Evolutionary conservation across 371 early-diverging fungal genomes (phyloP).

Genomic region (Zychaea mexicana): DNA sequence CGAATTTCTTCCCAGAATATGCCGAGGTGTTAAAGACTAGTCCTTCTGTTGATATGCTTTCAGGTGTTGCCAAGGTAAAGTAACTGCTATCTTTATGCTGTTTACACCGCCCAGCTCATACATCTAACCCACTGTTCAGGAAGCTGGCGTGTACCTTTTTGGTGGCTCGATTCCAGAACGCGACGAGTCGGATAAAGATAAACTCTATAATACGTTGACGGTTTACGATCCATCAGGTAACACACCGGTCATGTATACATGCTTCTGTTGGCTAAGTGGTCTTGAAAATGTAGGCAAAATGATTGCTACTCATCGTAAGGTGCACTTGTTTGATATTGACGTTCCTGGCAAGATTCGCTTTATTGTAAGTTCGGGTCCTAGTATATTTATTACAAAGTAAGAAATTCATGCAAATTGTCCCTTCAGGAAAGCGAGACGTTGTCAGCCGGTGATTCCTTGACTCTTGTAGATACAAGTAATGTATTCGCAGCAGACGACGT

Average conservation of each 20-base stretch:
- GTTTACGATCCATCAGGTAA: slow-evolving; percentile 81
- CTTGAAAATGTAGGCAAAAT: slow-evolving; percentile 30
- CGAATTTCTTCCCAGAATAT: slow-evolving; percentile 80
- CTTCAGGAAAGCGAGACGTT: slow-evolving; percentile 84
- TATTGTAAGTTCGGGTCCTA: slow-evolving; percentile 42
- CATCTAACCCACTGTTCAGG: slow-evolving; percentile 46
- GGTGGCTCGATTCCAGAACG: slow-evolving; percentile 91
- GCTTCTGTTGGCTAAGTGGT: neutral
- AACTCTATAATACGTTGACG: slow-evolving; percentile 90
- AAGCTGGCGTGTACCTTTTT: slow-evolving; percentile 77
- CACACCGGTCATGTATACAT: neutral
- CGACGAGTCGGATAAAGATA: slow-evolving; percentile 46
- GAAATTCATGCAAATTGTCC: neutral
- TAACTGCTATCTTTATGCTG: no score
- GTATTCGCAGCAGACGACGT: slow-evolving; percentile 6
- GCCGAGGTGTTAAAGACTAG: slow-evolving; percentile 69
- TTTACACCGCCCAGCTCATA: no score
- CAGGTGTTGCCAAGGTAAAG: slow-evolving; percentile 80
- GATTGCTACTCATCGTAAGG: slow-evolving; percentile 73
- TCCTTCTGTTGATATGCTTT: slow-evolving; percentile 65
- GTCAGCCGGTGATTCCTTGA: slow-evolving; percentile 72
- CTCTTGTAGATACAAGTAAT: slow-evolving; percentile 77
- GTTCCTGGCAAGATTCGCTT: slow-evolving; percentile 91
- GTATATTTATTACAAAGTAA: neutral
- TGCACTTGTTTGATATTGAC: slow-evolving; percentile 97